Base-by-base conservation (phyloP, 2,329 filamentous ascomycete species). In the Fonsecaea pugnacius region DNA sequence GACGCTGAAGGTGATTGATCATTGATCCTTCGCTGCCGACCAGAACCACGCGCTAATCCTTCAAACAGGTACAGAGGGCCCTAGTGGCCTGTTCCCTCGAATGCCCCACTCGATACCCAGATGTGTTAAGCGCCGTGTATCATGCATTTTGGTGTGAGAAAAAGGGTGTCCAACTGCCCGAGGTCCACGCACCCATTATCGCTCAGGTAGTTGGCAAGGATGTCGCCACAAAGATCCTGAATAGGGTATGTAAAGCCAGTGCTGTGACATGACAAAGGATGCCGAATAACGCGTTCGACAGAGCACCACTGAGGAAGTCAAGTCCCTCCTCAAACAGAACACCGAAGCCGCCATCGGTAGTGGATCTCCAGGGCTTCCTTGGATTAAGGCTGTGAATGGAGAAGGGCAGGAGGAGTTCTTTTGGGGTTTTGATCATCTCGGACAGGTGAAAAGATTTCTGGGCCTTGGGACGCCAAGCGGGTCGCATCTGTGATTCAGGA, bases 341-440 rank as follows among this genome's bases (percentile, higher is more conserved):
- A 86, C 84, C 1, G 78, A 85, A 14, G 67, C 72, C 55, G 83
- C 84, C 1, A 77, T 87, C 27, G 74, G 75, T 21, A 78, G 81
- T 27, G 86, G 84, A 0, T 83, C 83, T 1, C 88, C 88, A 76
- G 86, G 86, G 1, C 70, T 88, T 55, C 86, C 86, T 2, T 88
- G 83, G 82, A 83, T 86, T 70, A 75, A 77, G 73, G 85, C 83
- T 58, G 84, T 80, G 38, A 84, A 87, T 72, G 54, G 72, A 14
- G 75, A 83, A 57, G 85, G 85, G 0, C 74, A 82, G 70, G 85
- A 73, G 46, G 83, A 87, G 67, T 74, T 73, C 1, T 87, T 83
- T 70, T 88, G 83, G 82, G 86, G 86, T 0, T 80, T 88, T 12
- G 85, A 88, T 75, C 84, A 87, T 73, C 67, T 88, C 53, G 85